Conservation (phyloP, 257 asterid species). For the Verbena officinalis region DNA sequence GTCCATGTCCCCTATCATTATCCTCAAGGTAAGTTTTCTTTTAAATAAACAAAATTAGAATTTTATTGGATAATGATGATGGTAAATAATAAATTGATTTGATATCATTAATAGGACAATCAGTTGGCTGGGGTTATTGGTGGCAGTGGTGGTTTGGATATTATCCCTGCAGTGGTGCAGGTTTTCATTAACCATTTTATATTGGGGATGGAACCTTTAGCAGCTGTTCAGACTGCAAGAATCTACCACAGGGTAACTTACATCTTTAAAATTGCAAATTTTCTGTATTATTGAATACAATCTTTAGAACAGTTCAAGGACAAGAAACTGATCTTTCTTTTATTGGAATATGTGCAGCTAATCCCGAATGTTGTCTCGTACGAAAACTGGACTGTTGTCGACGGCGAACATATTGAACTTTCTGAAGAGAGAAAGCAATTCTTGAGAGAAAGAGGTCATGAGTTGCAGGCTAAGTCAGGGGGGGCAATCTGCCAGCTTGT, state of each 20-base stretch:
- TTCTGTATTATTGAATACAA: no score
- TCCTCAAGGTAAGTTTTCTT: slow-evolving; percentile 58
- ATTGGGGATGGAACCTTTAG: slow-evolving; percentile 66
- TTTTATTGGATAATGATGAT: no score
- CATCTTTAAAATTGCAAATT: background rate
- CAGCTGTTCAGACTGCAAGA: slow-evolving; percentile 68
- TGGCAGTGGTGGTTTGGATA: slow-evolving; percentile 71
- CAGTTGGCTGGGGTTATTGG: slow-evolving; percentile 78
- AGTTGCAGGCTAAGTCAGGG: slow-evolving; percentile 46
- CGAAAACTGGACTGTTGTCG: slow-evolving; percentile 72
- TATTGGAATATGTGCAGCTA: slow-evolving; percentile 41
- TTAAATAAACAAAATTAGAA: background rate
- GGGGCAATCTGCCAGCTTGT: slow-evolving; percentile 72
- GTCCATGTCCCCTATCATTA: slow-evolving; percentile 70
- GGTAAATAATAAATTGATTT: background rate
- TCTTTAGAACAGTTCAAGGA: background rate
- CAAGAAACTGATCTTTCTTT: background rate
- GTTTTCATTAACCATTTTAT: slow-evolving; percentile 76
- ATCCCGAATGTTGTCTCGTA: slow-evolving; percentile 68
- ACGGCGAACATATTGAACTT: slow-evolving; percentile 73
- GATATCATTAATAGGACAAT: slow-evolving; percentile 43
- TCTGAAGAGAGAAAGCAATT: slow-evolving; percentile 44
- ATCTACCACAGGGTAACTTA: slow-evolving; percentile 60
- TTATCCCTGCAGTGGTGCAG: slow-evolving; percentile 67
- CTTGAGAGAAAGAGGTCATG: slow-evolving; percentile 64